Base-by-base conservation (phyloP, 345 rosid genomes). In the Mercurialis annua region DNA sequence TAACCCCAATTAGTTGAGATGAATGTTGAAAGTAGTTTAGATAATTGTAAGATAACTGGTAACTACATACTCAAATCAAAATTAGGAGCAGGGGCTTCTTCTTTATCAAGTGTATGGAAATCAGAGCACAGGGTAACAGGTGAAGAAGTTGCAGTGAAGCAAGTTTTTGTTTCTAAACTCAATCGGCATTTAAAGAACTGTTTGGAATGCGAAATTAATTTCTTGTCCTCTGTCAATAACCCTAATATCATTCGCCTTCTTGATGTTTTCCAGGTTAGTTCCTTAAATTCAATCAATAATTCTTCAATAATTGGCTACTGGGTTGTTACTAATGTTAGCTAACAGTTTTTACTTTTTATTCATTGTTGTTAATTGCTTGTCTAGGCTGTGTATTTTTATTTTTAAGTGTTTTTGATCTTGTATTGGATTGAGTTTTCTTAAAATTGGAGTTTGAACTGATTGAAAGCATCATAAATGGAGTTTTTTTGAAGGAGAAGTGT, bases 161-260 rank as follows among this genome's bases (percentile, higher is more conserved):
- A 85, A 65, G 80, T 86, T 59, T 54, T 72, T 74, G 83, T 81
- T 50, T 70, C 84, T 0, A 86, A 76, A 53, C 84, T 85, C 75
- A 89, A 69, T 69, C 66, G 52, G 16, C 84, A 78, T 67, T 84
- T 85, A 72, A 68, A 61, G 59, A 71, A 33, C 67, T 82, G 79
- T 72, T 71, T 89, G 50, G 81, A 83, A 27, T 82, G 77, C 46
- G 90, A 86, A 63, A 69, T 86, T 72, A 68, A 56, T 4, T 87
- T 89, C 69, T 74, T 86, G 34, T 85, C 90, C 62, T 82, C 89
- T 53, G 82, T 82, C 17, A 55, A 77, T 52, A 88, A 89, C 64
- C 86, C 86, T 18, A 86, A 86, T 60, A 86, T 89, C 64, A 74
- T 87, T 63, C 84, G 86, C 47, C 96, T 85, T 36, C 71, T 78